Percentiles rank a stretch among this genome's conserved stretches.
Conservation (phyloP, 495 filamentous ascomycete genomes). For the Aspergillus egyptiacus region DNA sequence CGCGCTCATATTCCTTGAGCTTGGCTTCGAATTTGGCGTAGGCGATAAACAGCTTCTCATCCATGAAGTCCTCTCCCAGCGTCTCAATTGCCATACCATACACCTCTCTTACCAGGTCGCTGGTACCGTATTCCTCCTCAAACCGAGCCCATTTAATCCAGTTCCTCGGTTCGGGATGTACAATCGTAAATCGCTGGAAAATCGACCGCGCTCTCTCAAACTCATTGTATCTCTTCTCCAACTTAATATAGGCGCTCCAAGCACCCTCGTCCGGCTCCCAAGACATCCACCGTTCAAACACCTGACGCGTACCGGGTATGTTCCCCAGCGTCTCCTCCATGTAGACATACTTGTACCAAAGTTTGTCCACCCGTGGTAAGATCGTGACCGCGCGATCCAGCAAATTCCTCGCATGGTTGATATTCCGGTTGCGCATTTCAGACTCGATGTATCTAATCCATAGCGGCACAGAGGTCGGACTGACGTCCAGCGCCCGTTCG, state of each 20-base stretch:
- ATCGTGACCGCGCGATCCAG: constrained; percentile 95
- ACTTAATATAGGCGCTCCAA: constrained; percentile 92
- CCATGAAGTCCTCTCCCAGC: constrained; percentile 92
- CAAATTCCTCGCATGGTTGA: constrained; percentile 94
- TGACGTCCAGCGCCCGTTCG: constrained; percentile 90
- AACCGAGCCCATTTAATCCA: constrained; percentile 99
- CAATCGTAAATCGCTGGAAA: constrained; percentile 84
- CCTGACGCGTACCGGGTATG: constrained; percentile 83
- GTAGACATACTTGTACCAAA: constrained; percentile 99
- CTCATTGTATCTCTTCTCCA: constrained; percentile 92
- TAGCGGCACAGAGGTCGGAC: constrained; percentile 72
- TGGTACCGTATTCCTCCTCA: constrained; percentile 90
- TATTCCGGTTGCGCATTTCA: constrained; percentile 94
- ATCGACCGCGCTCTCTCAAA: constrained; percentile 78
- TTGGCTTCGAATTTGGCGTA: constrained; percentile 92
- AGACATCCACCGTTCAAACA: constrained; percentile 97
- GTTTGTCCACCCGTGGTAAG: constrained; percentile 82
- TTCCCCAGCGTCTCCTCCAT: constrained; percentile 98
- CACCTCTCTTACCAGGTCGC: constrained; percentile 85
- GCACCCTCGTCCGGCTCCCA: constrained; percentile 97
- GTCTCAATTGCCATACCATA: constrained; percentile 86
- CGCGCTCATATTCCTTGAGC: constrained; percentile 89
- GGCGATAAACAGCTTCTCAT: constrained; percentile 88
- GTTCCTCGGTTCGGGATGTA: constrained; percentile 91
- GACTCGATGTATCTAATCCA: constrained; percentile 91